Conservation (phyloP, 768 basidiomycete genomes). For the Kwoniella shandongensis region DNA sequence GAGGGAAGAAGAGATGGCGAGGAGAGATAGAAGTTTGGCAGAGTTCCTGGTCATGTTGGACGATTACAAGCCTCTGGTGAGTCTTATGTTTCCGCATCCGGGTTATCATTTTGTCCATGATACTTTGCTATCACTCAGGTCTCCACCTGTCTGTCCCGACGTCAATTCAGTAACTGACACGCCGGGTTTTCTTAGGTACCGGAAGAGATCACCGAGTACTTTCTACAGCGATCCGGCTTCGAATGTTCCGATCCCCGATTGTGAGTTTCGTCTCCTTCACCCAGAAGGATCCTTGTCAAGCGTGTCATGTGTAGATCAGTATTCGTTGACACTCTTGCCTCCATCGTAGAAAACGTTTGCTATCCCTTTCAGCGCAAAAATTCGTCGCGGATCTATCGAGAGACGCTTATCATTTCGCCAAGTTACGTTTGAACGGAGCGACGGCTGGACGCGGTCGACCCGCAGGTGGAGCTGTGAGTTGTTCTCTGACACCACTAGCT, state of each 20-base stretch:
- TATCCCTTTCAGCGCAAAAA: conserved; percentile 94
- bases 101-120: neutral
- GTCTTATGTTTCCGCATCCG: conserved; percentile 34
- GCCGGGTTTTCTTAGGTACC: conserved; percentile 66
- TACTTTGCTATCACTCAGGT: neutral
- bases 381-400: conserved; percentile 95
- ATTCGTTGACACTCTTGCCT: neutral
- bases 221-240: conserved; percentile 91
- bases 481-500: neutral
- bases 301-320: no score
- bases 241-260: conserved; percentile 91
- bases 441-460: conserved; percentile 37
- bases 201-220: conserved; percentile 96
- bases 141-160: neutral
- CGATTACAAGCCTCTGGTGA: conserved; percentile 90
- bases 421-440: conserved; percentile 78
- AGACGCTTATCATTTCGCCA: conserved; percentile 96
- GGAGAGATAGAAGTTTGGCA: conserved; percentile 84
- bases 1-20: conserved; percentile 57
- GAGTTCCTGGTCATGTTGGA: conserved; percentile 96
- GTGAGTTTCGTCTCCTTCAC: conserved; percentile 62
- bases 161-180: neutral
- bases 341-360: conserved; percentile 75
- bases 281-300: no score
- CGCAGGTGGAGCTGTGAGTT: conserved; percentile 61